Conservation (phyloP, 129 eudicot genomes). For the Chrysanthemum makinoi region DNA sequence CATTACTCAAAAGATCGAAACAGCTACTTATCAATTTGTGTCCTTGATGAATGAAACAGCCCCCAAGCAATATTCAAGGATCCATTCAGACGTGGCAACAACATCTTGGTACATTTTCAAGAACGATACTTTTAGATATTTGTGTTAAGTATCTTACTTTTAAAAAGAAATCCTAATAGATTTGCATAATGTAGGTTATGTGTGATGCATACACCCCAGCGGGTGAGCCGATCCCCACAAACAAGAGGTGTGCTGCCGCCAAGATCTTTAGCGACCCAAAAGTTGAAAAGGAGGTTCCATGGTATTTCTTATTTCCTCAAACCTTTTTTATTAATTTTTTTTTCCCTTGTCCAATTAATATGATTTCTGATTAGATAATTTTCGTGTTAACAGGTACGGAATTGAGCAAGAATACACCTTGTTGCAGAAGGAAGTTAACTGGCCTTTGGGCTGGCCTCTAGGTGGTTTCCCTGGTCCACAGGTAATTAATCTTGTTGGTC, state of each 20-base stretch:
- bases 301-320: slow-evolving; percentile 39
- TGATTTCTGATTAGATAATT: background rate
- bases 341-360: background rate
- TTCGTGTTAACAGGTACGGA: slow-evolving; percentile 56
- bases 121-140: background rate
- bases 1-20: too few relatives aligned
- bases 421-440: slow-evolving; percentile 58
- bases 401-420: slow-evolving; percentile 93
- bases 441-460: slow-evolving; percentile 92
- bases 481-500: slow-evolving; percentile 33
- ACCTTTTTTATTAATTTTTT: background rate
- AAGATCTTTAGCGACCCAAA: slow-evolving; percentile 72
- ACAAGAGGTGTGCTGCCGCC: slow-evolving; percentile 75
- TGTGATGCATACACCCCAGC: slow-evolving; percentile 96
- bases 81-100: slow-evolving; percentile 93
- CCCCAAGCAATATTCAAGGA: slow-evolving; percentile 97
- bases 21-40: background rate
- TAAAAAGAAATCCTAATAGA: background rate
- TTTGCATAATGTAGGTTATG: slow-evolving; percentile 54
- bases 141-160: background rate
- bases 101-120: slow-evolving; percentile 58
- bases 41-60: slow-evolving; percentile 42
- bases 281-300: slow-evolving; percentile 77
- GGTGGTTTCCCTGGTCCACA: slow-evolving; percentile 94
- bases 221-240: slow-evolving; percentile 92